These are phyloP conservation scores for Colletotrichum tofieldiae DNA, from an alignment of 2,329 filamentous ascomycete species.

Conservation along the genomic window DNA sequence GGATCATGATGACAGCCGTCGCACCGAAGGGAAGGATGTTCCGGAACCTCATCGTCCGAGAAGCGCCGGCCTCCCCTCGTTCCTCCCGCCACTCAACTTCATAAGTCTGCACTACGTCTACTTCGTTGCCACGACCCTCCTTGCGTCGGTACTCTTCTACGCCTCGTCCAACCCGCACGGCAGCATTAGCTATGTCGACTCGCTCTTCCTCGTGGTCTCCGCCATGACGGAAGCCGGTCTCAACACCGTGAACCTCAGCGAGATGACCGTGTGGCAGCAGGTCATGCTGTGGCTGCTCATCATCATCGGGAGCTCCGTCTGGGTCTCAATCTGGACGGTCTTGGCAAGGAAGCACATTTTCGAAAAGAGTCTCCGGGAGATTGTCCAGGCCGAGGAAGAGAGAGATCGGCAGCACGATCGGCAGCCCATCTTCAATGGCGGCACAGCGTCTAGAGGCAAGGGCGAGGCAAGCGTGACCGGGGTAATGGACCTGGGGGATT, in stretches of 20 bases:
- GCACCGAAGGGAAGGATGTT: neutral
- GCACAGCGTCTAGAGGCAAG: neutral
- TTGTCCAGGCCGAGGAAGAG: conserved; percentile 61
- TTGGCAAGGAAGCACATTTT: conserved; percentile 74
- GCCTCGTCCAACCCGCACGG: conserved; percentile 65
- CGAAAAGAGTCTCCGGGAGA: conserved; percentile 70
- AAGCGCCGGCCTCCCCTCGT: neutral
- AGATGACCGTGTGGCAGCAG: conserved; percentile 79
- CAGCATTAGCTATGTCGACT: conserved; percentile 73
- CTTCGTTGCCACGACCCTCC: conserved; percentile 70
- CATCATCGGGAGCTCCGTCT: conserved; percentile 76
- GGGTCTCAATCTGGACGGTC: conserved; percentile 77
- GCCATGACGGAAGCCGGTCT: conserved; percentile 79
- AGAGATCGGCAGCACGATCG: conserved; percentile 47
- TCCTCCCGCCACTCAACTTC: conserved; percentile 67
- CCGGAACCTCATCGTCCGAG: neutral
- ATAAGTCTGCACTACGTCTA: conserved; percentile 78
- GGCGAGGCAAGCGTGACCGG: neutral
- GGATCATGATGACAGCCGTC: neutral
- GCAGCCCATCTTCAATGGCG: conserved; percentile 46
- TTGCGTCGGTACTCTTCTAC: conserved; percentile 75
- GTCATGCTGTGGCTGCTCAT: conserved; percentile 76
- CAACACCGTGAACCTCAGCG: conserved; percentile 77
- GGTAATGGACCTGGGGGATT: neutral
- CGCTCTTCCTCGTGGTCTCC: conserved; percentile 77